phyloP scores from a whole-genome alignment of 768 basidiomycete genomes.

The Cystobasidium ongulense region DNA sequence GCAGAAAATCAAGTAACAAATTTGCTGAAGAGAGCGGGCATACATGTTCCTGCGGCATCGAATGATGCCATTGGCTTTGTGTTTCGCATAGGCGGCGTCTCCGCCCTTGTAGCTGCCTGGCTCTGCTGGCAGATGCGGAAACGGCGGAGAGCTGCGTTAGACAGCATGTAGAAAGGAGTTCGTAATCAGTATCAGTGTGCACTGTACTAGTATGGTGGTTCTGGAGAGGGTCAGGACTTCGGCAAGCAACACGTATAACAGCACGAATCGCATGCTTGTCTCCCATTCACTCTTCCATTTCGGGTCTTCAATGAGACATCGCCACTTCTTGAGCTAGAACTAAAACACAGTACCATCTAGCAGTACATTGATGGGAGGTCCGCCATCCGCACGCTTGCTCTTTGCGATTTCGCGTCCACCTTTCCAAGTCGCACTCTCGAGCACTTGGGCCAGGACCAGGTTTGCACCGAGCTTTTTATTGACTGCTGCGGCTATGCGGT shows the following conservation, averaged over 20 bases:
- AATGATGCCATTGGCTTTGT: conserved; percentile 27
- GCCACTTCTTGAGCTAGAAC: neutral
- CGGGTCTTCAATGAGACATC: too few relatives aligned
- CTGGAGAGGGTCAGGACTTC: too few relatives aligned
- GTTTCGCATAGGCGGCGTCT: conserved; percentile 26
- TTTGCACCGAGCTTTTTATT: conserved; percentile 55
- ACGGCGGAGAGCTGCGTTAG: neutral
- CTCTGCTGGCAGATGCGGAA: conserved; percentile 26
- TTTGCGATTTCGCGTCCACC: conserved; percentile 88
- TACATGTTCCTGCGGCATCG: conserved; percentile 9
- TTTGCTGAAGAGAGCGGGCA: neutral
- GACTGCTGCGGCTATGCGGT: conserved; percentile 67
- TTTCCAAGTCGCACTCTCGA: conserved; percentile 96
- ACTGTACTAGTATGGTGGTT: too few relatives aligned
- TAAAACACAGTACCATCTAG: conserved; percentile 36
- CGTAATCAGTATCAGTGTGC: too few relatives aligned
- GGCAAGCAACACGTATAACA: too few relatives aligned
- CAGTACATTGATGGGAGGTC: conserved; percentile 38
- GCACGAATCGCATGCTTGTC: too few relatives aligned
- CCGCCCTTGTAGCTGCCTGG: conserved; percentile 14
- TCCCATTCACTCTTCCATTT: too few relatives aligned
- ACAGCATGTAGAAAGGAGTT: neutral
- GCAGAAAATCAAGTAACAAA: neutral
- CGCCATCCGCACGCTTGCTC: conserved; percentile 53
- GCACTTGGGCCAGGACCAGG: conserved; percentile 71